Conservation (phyloP, 495 filamentous ascomycete genomes). For the Aspergillus panamensis region DNA sequence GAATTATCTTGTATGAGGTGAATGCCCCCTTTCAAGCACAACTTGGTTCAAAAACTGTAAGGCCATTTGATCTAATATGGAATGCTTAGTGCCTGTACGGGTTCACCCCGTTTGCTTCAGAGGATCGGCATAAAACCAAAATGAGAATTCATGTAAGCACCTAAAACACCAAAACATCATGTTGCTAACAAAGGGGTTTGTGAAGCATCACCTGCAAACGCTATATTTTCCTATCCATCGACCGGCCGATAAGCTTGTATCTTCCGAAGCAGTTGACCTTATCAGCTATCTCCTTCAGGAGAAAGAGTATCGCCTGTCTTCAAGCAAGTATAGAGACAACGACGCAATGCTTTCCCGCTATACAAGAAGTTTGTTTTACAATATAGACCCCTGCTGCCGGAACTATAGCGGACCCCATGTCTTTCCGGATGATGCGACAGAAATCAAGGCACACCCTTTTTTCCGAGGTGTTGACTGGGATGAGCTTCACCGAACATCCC, state of each 20-base stretch:
- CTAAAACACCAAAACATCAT: background rate
- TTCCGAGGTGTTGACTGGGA: conserved; percentile 68
- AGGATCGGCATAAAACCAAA: conserved; percentile 78
- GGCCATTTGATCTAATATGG: background rate
- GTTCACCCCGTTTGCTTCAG: conserved; percentile 80
- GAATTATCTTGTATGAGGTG: conserved; percentile 85
- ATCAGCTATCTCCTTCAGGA: conserved; percentile 73
- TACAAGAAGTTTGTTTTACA: conserved; percentile 33
- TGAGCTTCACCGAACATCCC: conserved; percentile 58
- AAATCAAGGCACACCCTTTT: conserved; percentile 75
- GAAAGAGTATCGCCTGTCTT: conserved; percentile 70
- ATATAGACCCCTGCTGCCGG: conserved; percentile 29
- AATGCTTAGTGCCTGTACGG: conserved; percentile 72
- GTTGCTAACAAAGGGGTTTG: conserved; percentile 15
- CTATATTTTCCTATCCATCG: conserved; percentile 62
- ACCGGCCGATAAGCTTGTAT: conserved; percentile 48
- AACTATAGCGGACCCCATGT: conserved; percentile 57
- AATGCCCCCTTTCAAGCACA: conserved; percentile 2
- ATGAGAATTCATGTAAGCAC: conserved; percentile 67
- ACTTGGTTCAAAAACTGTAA: no score
- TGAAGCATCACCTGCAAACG: conserved; percentile 47
- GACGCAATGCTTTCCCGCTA: conserved; percentile 45
- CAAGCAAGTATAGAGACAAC: conserved; percentile 63
- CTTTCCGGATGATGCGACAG: conserved; percentile 71
- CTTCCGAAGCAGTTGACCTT: conserved; percentile 65